Conservation (phyloP, 225 moss, liverwort and hornwort genomes). For the Ulota crispa region DNA sequence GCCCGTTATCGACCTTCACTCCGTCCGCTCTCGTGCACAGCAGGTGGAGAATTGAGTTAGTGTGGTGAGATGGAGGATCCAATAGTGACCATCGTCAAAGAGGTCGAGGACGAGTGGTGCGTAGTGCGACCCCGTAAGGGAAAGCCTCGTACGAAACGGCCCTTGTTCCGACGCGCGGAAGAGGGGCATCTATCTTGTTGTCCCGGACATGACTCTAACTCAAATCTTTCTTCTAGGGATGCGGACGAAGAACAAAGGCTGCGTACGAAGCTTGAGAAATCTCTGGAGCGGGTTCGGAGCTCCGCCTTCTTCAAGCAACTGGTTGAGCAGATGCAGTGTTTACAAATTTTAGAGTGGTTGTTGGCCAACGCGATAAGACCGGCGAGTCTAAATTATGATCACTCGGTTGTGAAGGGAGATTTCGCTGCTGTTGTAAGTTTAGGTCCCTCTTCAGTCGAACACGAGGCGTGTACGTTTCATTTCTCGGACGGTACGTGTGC, state of each 20-base stretch:
- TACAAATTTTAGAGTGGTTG: constrained; percentile 61
- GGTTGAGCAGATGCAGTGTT: constrained; percentile 63
- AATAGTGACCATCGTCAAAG: not conserved
- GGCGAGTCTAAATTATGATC: not conserved
- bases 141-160: constrained; percentile 16
- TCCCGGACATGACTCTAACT: constrained; percentile 12
- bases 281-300: constrained; percentile 59
- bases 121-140: constrained; percentile 48
- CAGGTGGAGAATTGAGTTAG: constrained; percentile 5
- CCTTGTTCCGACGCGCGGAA: not conserved
- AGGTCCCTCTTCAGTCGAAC: constrained; percentile 17
- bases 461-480: constrained; percentile 36
- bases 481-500: constrained; percentile 34
- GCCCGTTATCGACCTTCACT: not conserved
- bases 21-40: not conserved
- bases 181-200: constrained; percentile 24
- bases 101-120: constrained; percentile 42
- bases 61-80: constrained; percentile 40
- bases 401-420: constrained; percentile 15
- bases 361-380: constrained; percentile 20
- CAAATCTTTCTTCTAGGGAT: constrained; percentile 8
- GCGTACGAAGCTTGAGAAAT: constrained; percentile 43
- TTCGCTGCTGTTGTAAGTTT: not conserved
- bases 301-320: constrained; percentile 68
- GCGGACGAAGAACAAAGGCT: constrained; percentile 49